Percentiles rank a stretch among this genome's conserved stretches.
Conservation (phyloP, 1,284 basidiomycete genomes). For the Marasmius sp. region DNA sequence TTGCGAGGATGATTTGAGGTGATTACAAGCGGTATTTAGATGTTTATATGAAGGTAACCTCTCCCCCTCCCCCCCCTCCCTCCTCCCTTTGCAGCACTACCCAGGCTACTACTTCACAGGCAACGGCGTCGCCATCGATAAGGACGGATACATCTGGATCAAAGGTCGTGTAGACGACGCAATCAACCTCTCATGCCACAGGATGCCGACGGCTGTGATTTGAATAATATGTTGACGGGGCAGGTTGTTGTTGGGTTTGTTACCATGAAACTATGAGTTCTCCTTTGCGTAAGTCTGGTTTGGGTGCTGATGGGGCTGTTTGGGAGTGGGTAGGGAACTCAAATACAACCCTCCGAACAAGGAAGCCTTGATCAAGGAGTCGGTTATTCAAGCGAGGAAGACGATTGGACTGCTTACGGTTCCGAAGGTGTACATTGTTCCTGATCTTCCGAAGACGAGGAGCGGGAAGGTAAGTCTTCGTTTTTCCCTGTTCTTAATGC, state of each 20-base stretch:
- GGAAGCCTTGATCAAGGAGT: constrained; percentile 78
- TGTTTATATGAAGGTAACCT: constrained; percentile 77
- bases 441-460: constrained; percentile 93
- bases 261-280: constrained; percentile 72
- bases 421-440: constrained; percentile 86
- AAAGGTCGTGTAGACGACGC: constrained; percentile 96
- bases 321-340: constrained; percentile 65
- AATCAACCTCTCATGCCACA: constrained; percentile 95
- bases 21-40: constrained; percentile 94
- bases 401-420: constrained; percentile 95
- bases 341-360: constrained; percentile 71
- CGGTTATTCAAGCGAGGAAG: constrained; percentile 92
- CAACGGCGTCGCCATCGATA: constrained; percentile 92
- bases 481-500: not conserved
- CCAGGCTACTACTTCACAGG: constrained; percentile 94
- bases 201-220: constrained; percentile 96
- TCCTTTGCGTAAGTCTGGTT: not conserved
- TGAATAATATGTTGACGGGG: constrained; percentile 85
- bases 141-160: constrained; percentile 98
- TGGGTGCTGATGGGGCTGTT: not conserved
- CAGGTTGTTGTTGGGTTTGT: constrained; percentile 88
- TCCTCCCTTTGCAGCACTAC: constrained; percentile 56
- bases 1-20: constrained; percentile 91
- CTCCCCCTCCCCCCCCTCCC: constrained; percentile 1
- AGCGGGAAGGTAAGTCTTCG: constrained; percentile 77